These are phyloP conservation scores for Chlamydomonas schloesseri DNA, from an alignment of 139 green algal genomes.

Conservation along the genomic window DNA sequence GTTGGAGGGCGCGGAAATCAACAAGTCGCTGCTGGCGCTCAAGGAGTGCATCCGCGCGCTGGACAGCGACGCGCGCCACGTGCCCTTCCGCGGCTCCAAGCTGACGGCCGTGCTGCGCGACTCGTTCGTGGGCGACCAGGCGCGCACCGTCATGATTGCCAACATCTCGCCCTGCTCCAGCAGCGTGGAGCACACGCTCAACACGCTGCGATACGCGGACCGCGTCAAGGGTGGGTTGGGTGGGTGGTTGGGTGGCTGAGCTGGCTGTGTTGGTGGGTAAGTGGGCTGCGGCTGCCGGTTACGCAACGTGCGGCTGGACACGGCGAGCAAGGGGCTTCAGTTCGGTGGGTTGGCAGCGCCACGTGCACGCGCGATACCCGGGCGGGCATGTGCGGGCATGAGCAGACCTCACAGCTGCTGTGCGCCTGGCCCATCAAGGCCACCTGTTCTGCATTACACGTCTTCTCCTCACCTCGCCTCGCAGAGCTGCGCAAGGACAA, in stretches of 20 bases:
- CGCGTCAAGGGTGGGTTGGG: slow-evolving; percentile 92
- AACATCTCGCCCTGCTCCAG: slow-evolving; percentile 91
- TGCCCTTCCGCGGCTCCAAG: slow-evolving; percentile 97
- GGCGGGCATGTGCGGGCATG: no score
- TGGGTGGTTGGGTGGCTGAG: not conserved
- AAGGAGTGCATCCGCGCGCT: slow-evolving; percentile 94
- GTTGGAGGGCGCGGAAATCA: slow-evolving; percentile 95
- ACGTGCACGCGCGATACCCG: no score
- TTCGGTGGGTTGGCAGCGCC: no score
- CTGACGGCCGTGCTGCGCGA: slow-evolving; percentile 87
- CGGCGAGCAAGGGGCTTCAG: no score
- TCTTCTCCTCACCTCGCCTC: no score
- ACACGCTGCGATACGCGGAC: slow-evolving; percentile 98
- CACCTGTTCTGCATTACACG: no score
- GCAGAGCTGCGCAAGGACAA: slow-evolving; percentile 85
- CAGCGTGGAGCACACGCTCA: slow-evolving; percentile 98
- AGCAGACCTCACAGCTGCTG: no score
- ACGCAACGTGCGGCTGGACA: no score
- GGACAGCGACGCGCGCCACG: slow-evolving; percentile 90
- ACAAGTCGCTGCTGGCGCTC: slow-evolving; percentile 96
- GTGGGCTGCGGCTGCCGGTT: no score
- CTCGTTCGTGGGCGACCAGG: slow-evolving; percentile 83
- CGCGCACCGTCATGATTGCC: slow-evolving; percentile 98
- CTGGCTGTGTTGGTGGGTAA: no score
- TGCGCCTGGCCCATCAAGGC: no score